A percentile compares a stretch with the other conserved stretches of the same genome.
Conservation (phyloP, 2,329 filamentous ascomycete genomes). For the Phyllosticta capitalensis region DNA sequence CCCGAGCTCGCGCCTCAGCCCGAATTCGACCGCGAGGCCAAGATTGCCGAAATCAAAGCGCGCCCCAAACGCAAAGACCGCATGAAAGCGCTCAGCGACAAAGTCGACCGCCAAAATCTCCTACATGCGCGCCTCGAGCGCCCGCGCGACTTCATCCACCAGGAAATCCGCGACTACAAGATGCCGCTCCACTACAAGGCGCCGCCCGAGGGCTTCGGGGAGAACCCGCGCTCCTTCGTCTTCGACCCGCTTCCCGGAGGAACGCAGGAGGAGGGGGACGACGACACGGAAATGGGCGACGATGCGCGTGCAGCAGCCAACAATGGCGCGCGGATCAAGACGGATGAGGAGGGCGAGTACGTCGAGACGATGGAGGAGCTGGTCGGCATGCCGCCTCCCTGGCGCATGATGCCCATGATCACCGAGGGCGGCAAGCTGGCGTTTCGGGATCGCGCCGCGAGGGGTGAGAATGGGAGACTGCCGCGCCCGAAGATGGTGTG, state of each 20-base stretch:
- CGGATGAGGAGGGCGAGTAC: neutral
- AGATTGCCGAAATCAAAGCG: conserved; percentile 3
- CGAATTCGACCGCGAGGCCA: conserved; percentile 4
- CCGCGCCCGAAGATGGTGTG: conserved; percentile 7
- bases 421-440: conserved; percentile 19
- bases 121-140: neutral
- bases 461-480: conserved; percentile 16
- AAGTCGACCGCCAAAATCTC: neutral
- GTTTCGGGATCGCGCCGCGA: conserved; percentile 11
- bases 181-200: neutral
- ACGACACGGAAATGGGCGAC: neutral
- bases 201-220: neutral
- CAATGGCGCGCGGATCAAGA: too few relatives aligned
- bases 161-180: neutral
- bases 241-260: neutral
- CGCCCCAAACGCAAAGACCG: conserved; percentile 4
- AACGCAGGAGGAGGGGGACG: neutral
- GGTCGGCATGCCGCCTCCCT: conserved; percentile 15
- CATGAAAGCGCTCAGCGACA: neutral
- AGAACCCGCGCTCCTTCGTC: neutral
- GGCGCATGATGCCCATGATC: conserved; percentile 18
- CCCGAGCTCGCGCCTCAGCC: neutral
- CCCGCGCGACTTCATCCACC: neutral
- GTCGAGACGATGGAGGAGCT: conserved; percentile 13
- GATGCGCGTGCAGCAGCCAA: too few relatives aligned